Evolutionary conservation across 2,329 filamentous ascomycete species (phyloP).

Genomic region (Fusarium mangiferae): DNA sequence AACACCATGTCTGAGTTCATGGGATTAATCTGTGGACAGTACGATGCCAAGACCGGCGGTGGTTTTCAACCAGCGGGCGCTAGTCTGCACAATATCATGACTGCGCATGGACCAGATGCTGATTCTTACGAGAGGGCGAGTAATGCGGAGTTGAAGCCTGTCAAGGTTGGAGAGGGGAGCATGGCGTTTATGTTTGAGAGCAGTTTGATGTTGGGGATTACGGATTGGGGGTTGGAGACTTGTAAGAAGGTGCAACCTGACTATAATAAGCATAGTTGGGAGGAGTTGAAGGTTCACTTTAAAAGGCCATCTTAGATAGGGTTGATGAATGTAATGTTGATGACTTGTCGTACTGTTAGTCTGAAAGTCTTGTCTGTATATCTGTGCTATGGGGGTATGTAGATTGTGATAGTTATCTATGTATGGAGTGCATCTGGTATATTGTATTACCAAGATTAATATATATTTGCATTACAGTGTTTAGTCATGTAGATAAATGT

Average conservation of each 20-base stretch:
- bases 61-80: slow-evolving; percentile 69
- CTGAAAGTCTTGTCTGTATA: too few species aligned
- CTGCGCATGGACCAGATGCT: slow-evolving; percentile 71
- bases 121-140: slow-evolving; percentile 66
- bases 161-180: slow-evolving; percentile 68
- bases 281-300: slow-evolving; percentile 33
- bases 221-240: slow-evolving; percentile 72
- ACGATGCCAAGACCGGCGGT: slow-evolving; percentile 69
- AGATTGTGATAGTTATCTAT: too few species aligned
- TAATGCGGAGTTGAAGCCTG: slow-evolving; percentile 63
- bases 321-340: too few species aligned
- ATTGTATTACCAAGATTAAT: too few species aligned
- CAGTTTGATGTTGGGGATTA: slow-evolving; percentile 75
- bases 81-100: slow-evolving; percentile 76
- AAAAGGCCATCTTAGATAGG: slow-evolving; percentile 17
- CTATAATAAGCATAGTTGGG: slow-evolving; percentile 83
- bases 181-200: slow-evolving; percentile 79
- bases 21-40: slow-evolving; percentile 67
- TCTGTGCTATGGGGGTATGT: too few species aligned
- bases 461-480: too few species aligned
- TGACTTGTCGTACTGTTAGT: too few species aligned
- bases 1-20: slow-evolving; percentile 76
- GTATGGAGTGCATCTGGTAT: too few species aligned
- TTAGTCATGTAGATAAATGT: too few species aligned
- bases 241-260: slow-evolving; percentile 70